Evolutionary conservation across 1,284 basidiomycete genomes (phyloP), one percentile per base, ranked within the genome.

Genomic region (Neotropicomus parvogracilis): DNA sequence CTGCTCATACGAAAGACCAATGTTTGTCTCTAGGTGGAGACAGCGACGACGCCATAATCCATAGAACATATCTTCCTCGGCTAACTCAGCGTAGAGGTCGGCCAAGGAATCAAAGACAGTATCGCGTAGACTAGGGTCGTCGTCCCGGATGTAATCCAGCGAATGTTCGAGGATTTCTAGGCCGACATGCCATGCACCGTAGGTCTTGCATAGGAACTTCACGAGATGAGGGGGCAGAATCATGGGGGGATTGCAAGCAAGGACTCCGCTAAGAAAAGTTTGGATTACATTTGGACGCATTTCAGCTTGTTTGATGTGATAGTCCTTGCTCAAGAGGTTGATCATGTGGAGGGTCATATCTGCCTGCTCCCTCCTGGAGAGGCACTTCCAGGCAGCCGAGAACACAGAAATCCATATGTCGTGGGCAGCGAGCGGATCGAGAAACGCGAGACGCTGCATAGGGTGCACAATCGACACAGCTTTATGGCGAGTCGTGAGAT

Each of bases 11-110:
- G 93, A 87, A 45, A 99, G 78, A 4, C 89, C 94, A 16, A 88
- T 82, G 56, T 97, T 97, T 4, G 95, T 98, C 62, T 99, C 97
- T 8, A 79, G 71, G 59, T 93, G 93, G 31, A 94, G 77, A 53
- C 85, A 89, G 19, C 95, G 87, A 46, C 90, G 82, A 27, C 97
- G 82, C 87, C 97, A 99, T 21, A 98, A 72, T 6, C 97, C 97
- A 66, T 99, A 97, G 69, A 98, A 98, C 72, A 97, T 81, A 68
- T 99, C 97, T 54, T 97, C 95, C 70, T 99, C 97, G 14, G 85
- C 85, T 33, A 99, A 73, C 65, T 99, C 97, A 3, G 95, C 93
- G 59, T 97, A 99, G 2, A 98, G 77, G 64, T 99, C 97, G 13
- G 93, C 89, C 14, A 99, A 77, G 0, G 97, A 92, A 64, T 97